Evolutionary conservation across 768 basidiomycete genomes (phyloP), one percentile per base, ranked within the genome.

Genomic region (Gloeophyllum trabeum): DNA sequence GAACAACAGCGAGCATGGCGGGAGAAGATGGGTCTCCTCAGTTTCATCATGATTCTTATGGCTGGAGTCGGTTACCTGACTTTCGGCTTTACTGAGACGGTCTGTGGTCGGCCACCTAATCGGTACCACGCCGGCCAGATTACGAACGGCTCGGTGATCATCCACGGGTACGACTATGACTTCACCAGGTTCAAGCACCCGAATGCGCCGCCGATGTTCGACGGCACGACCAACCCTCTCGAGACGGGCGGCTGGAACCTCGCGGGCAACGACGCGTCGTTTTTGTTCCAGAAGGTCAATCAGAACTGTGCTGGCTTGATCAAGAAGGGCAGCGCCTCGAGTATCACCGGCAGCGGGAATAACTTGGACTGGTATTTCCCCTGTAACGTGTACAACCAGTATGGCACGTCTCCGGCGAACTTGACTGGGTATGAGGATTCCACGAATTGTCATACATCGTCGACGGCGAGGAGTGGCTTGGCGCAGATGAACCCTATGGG

Each of bases 1-100:
- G 96, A 99, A 49, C 85, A 84, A 50, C 92, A 96, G 59, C 79
- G 91, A 39, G 96, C 96, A 34, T 99, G 93, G 93, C 73, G 96
- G 48, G 96, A 99, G 64, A 99, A 99, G 67, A 90, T 97, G 62
- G 96, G 94, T 5, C 74, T 99, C 20, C 67, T 99, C 39, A 66
- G 71, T 49, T 70, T 97, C 60, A 89, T 94, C 54, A 57, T 73
- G 13, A 4, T 61, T n/a, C 73, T 92, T 48, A 96, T 98, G 93
- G 85, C 87, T 14, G 76, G 68, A 41, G 96, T 99, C 54, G 96
- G 93, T 55, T 99, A 90, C 76, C 70, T 99, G 57, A 99, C 96
- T 7, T 99, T 99, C 63, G 96, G 96, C 5, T 99, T 99, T 69
- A 97, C 92, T 6, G 77, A 90, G 55, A 64, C 79, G 42, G 96